Conservation (phyloP, 208 protist genomes). For the Herpetomonas tarakana region DNA sequence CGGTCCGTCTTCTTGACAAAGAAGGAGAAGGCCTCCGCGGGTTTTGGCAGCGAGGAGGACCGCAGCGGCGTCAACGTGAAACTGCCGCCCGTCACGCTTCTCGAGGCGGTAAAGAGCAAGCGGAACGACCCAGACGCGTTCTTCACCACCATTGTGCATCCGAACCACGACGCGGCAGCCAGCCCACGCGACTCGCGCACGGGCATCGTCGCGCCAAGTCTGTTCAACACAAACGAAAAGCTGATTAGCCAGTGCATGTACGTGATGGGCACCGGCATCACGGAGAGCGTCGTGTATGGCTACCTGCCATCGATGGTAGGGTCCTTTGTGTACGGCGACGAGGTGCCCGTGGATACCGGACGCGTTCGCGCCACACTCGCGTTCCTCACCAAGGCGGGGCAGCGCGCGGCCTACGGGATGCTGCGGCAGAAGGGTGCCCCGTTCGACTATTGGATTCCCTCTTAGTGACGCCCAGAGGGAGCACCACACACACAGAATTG, state of each 20-base stretch:
- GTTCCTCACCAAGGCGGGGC: not conserved
- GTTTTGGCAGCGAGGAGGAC: not conserved
- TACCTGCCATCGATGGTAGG: not conserved
- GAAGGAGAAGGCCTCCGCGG: constrained; percentile 5
- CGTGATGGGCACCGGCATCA: not conserved
- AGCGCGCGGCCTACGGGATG: not conserved
- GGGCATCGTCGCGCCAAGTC: too few relatives aligned
- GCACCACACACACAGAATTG: too few relatives aligned
- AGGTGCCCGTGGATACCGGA: not conserved
- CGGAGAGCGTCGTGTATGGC: not conserved
- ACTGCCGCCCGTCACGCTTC: not conserved
- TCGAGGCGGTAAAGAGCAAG: not conserved
- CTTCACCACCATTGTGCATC: not conserved
- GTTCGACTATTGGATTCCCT: not conserved
- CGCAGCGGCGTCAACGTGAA: too few relatives aligned
- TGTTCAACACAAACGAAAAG: not conserved
- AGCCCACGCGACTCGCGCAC: not conserved
- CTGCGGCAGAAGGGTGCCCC: not conserved
- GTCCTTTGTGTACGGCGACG: not conserved
- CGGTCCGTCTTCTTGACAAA: constrained; percentile 51
- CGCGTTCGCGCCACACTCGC: not conserved
- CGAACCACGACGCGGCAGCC: not conserved
- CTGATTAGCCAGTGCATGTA: not conserved
- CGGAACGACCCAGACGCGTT: not conserved
- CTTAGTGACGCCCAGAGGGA: too few relatives aligned